Conservation (phyloP, 1,284 basidiomycete genomes). For the Tausonia pullulans region DNA sequence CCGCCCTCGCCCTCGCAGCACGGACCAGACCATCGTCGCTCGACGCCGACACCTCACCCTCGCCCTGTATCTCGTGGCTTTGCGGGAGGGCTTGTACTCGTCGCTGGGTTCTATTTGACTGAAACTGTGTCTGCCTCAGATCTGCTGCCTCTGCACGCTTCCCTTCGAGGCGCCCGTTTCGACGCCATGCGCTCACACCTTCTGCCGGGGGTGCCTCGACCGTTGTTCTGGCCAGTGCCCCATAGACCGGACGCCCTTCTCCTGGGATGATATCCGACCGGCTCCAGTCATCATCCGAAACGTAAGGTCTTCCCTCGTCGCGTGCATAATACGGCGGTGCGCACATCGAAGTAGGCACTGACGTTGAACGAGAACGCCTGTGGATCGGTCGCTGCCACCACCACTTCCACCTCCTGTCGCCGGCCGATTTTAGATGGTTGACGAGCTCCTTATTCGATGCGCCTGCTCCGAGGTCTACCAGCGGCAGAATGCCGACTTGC, state of each 20-base stretch:
- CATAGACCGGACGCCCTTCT: constrained; percentile 61
- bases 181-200: constrained; percentile 65
- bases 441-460: constrained; percentile 68
- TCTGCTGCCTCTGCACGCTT: constrained; percentile 75
- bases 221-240: constrained; percentile 60
- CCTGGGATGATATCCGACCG: constrained; percentile 43
- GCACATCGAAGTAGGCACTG: constrained; percentile 21
- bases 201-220: constrained; percentile 63
- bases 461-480: constrained; percentile 56
- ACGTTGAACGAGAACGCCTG: constrained; percentile 19
- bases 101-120: not conserved
- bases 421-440: constrained; percentile 52
- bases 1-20: too few relatives aligned
- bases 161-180: constrained; percentile 66
- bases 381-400: too few relatives aligned
- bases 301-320: constrained; percentile 39
- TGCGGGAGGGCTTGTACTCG: not conserved
- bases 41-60: not conserved
- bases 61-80: not conserved
- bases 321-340: constrained; percentile 12
- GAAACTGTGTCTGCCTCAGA: constrained; percentile 32
- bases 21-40: too few relatives aligned
- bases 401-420: constrained; percentile 3
- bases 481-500: constrained; percentile 52
- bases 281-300: constrained; percentile 60